These are phyloP conservation scores for Chaetomium tenue DNA, from an alignment of 495 filamentous ascomycete species.

Conservation along the genomic window DNA sequence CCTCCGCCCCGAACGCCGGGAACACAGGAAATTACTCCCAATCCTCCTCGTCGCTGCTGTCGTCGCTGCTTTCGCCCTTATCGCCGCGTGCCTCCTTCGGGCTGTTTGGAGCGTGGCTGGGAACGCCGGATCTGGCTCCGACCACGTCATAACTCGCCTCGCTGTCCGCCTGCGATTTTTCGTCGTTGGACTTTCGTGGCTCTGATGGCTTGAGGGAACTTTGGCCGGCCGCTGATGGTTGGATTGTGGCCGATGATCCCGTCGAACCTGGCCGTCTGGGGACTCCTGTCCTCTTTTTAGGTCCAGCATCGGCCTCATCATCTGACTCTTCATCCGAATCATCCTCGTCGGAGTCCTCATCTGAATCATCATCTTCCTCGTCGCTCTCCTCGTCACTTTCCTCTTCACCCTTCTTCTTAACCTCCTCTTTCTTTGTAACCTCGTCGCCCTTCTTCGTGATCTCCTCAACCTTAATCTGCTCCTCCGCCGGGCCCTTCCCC, in stretches of 20 bases:
- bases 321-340: constrained; percentile 1
- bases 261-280: constrained; percentile 44
- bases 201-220: constrained; percentile 56
- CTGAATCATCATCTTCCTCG: constrained; percentile 82
- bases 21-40: constrained; percentile 65
- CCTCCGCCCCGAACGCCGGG: not conserved
- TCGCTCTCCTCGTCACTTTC: constrained; percentile 34
- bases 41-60: constrained; percentile 56
- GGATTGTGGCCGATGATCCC: constrained; percentile 54
- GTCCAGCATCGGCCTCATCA: constrained; percentile 18
- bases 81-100: constrained; percentile 60
- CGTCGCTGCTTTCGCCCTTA: constrained; percentile 36
- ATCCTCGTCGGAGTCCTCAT: constrained; percentile 58
- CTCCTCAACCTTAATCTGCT: too few species aligned
- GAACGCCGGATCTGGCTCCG: constrained; percentile 67
- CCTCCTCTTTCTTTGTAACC: constrained; percentile 76
- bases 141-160: constrained; percentile 94
- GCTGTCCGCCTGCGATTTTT: constrained; percentile 79
- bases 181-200: constrained; percentile 78
- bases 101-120: constrained; percentile 69
- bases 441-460: constrained; percentile 57
- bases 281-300: constrained; percentile 29
- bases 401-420: constrained; percentile 33
- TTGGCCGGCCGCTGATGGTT: constrained; percentile 32
- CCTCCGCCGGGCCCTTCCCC: too few species aligned